These are phyloP conservation scores for Fusarium coicis DNA, from an alignment of 2,329 filamentous ascomycete species.

Conservation along the genomic window DNA sequence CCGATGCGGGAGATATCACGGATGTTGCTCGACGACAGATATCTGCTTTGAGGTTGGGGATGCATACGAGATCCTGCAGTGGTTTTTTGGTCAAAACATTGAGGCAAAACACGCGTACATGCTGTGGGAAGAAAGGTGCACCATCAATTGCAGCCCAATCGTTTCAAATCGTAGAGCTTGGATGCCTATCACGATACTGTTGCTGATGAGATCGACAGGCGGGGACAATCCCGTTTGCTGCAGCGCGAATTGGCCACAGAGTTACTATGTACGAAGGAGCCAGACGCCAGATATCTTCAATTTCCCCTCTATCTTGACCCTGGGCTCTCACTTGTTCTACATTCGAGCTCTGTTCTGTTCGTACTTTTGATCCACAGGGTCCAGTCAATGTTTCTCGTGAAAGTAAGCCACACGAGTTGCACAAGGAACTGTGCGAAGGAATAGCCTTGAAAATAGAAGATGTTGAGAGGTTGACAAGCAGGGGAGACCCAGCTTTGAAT, in stretches of 20 bases:
- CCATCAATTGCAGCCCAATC: slow-evolving; percentile 2
- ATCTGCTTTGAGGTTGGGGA: neutral
- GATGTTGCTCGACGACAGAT: neutral
- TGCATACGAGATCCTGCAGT: slow-evolving; percentile 1
- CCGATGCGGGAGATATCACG: slow-evolving; percentile 17
- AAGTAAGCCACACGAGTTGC: slow-evolving; percentile 7
- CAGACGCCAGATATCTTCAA: slow-evolving; percentile 1
- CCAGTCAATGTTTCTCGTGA: slow-evolving; percentile 26
- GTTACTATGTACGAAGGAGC: slow-evolving; percentile 22
- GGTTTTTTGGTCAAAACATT: neutral
- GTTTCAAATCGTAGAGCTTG: slow-evolving; percentile 12
- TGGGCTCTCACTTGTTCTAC: neutral
- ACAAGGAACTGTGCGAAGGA: slow-evolving; percentile 9
- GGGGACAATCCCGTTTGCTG: slow-evolving; percentile 25
- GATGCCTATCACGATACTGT: slow-evolving; percentile 13
- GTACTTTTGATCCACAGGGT: slow-evolving; percentile 32
- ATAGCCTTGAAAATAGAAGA: slow-evolving; percentile 2
- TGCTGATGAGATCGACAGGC: slow-evolving; percentile 33
- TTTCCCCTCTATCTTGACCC: slow-evolving; percentile 6
- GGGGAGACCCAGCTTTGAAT: slow-evolving; percentile 39
- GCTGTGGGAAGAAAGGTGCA: neutral
- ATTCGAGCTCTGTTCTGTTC: neutral
- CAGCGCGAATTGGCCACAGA: slow-evolving; percentile 21
- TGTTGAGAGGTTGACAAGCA: slow-evolving; percentile 32
- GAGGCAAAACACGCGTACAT: neutral